Conservation (phyloP, 2,329 filamentous ascomycete genomes). For the Geosmithia flava region DNA sequence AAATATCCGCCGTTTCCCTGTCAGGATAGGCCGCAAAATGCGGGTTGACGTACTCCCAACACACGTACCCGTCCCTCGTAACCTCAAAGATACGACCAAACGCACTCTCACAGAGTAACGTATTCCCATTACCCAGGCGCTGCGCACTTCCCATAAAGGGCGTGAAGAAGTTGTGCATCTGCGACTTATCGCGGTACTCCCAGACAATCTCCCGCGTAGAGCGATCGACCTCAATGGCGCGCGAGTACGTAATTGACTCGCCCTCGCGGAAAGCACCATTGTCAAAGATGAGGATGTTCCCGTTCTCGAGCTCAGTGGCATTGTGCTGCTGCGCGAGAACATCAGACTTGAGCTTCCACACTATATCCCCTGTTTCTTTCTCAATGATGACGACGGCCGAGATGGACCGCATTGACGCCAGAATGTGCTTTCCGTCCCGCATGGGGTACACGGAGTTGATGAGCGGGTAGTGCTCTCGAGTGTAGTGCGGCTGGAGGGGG, state of each 20-base stretch:
- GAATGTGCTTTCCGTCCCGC: constrained; percentile 13
- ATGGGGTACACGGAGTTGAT: constrained; percentile 16
- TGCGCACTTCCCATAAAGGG: constrained; percentile 17
- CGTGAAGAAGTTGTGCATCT: constrained; percentile 16
- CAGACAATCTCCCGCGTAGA: constrained; percentile 11
- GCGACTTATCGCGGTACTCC: constrained; percentile 15
- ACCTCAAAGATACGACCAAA: constrained; percentile 15
- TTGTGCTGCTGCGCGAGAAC: constrained; percentile 16
- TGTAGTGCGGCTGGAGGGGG: constrained; percentile 15
- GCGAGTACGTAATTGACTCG: constrained; percentile 15
- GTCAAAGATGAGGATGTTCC: constrained; percentile 17
- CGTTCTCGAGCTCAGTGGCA: constrained; percentile 14
- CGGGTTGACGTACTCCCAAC: constrained; percentile 16
- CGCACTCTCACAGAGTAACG: constrained; percentile 12
- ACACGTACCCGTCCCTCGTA: constrained; percentile 11
- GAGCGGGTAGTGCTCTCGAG: constrained; percentile 15
- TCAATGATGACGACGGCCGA: constrained; percentile 15
- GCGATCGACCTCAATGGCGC: constrained; percentile 12
- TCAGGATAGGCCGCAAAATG: constrained; percentile 13
- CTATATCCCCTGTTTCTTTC: constrained; percentile 11
- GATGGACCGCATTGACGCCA: constrained; percentile 14
- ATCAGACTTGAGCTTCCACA: constrained; percentile 12
- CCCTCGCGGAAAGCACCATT: constrained; percentile 14
- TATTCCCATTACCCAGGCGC: constrained; percentile 13
- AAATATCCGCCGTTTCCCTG: constrained; percentile 10